Percentiles rank a stretch among this genome's conserved stretches.
Evolutionary conservation across 78 protist genomes (phyloP).

Genomic region (Chrysochromulina tobinii): DNA sequence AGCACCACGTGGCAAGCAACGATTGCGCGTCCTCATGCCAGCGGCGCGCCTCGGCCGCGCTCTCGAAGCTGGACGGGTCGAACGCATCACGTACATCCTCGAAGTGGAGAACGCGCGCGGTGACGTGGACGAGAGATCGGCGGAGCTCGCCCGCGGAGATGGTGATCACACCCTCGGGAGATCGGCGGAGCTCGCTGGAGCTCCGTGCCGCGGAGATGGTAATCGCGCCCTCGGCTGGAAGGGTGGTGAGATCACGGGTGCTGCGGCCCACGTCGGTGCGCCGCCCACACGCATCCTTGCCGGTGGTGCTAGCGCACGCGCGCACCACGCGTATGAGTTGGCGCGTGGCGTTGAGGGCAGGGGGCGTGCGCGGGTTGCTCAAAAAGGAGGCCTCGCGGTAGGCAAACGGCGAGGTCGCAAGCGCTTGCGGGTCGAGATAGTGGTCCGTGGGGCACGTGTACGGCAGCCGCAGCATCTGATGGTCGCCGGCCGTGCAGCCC

Average conservation of each 20-base stretch:
- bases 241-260: no score
- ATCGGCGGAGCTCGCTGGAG: no score
- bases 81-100: not conserved
- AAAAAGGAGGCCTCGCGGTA: not conserved
- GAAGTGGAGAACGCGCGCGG: no score
- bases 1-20: not conserved
- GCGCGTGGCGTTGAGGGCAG: not conserved
- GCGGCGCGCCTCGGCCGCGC: not conserved
- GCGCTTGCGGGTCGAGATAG: not conserved
- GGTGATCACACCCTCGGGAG: no score
- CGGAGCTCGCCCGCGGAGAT: no score
- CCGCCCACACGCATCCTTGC: not conserved
- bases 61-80: not conserved
- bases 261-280: not conserved
- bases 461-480: not conserved
- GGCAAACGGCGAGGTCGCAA: not conserved
- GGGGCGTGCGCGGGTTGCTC: not conserved
- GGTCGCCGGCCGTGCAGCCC: not conserved
- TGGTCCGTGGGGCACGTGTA: slow-evolving; percentile 7
- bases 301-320: not conserved
- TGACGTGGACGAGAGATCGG: no score
- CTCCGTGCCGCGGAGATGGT: no score
- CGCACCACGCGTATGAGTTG: not conserved
- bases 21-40: not conserved
- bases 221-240: no score